These are phyloP conservation scores for Rhododendron henanense DNA, from an alignment of 148 eudicot genomes.

Conservation along the genomic window DNA sequence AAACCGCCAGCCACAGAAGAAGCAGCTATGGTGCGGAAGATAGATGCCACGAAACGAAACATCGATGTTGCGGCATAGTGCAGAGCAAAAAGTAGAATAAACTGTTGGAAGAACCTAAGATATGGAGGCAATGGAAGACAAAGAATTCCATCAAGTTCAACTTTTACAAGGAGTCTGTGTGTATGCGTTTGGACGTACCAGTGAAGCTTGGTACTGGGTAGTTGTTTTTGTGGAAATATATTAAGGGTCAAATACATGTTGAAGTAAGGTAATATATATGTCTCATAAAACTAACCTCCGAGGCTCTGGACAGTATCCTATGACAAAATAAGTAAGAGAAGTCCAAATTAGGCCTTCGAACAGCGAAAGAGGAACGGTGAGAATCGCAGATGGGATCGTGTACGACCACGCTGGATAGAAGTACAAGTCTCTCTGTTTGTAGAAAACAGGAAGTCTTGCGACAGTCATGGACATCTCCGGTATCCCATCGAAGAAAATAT, in stretches of 20 bases:
- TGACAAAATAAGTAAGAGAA: conserved; percentile 62
- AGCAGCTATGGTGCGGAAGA: conserved; percentile 45
- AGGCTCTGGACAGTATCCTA: conserved; percentile 66
- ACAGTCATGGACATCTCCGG: conserved; percentile 69
- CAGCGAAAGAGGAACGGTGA: conserved; percentile 70
- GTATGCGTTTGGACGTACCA: neutral
- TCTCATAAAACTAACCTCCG: conserved; percentile 45
- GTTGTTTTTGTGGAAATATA: neutral
- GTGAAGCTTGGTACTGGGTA: neutral
- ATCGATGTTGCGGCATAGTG: conserved; percentile 57
- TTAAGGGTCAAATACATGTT: neutral
- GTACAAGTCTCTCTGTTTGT: conserved; percentile 75
- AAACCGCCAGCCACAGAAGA: conserved; percentile 44
- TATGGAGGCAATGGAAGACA: neutral
- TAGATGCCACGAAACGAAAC: conserved; percentile 69
- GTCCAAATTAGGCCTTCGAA: conserved; percentile 60
- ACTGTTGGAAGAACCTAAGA: conserved; percentile 66
- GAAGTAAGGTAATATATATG: neutral
- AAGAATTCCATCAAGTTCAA: neutral
- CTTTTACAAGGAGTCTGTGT: neutral
- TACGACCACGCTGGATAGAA: conserved; percentile 90
- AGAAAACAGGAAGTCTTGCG: conserved; percentile 63
- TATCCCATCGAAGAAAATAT: conserved; percentile 58
- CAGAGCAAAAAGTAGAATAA: conserved; percentile 42
- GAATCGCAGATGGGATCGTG: conserved; percentile 65